Evolutionary conservation across 169 alveolate species (phyloP), one percentile per base, ranked within the genome.

Genomic region (Cryptosporidium bovis): DNA sequence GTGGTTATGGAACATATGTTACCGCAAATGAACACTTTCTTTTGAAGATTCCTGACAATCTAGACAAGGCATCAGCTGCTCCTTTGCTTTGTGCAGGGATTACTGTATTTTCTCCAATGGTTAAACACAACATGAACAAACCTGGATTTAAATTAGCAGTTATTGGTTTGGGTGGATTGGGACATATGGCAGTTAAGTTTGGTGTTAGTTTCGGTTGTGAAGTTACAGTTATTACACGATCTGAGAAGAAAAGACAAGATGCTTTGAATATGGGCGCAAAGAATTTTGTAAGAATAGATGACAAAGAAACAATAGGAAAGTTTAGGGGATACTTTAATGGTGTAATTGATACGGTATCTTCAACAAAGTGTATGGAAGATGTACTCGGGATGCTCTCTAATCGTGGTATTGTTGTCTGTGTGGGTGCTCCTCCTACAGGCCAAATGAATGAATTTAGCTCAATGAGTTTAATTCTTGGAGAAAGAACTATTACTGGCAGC

Each of bases 11-110:
- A 16, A 93, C 94, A 20, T 92, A 84, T 66, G 89, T 91, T 24
- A 91, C 93, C 55, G 91, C 91, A 6, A 90, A 91, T 18, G 93
- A 82, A 48, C 90, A 83, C 50, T 91, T 82, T 90, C 90, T 92
- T 53, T 91, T 90, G 64, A 67, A 77, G 24, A 65, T 95, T 51
- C 96, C 96, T 3, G 95, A 89, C 20, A 84, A 87, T 31, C 71
- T 92, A 58, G 82, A 90, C 34, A 44, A 84, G 29, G 90, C 87
- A 3, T 55, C 83, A 64, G 92, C 91, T 0, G 93, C 96, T 31
- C 97, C 96, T n/a, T 83, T 93, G 16, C 91, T 93, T 3, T 94
- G 97, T 82, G 97, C 96, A 15, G 96, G 96, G 1, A 90, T 93
- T 46, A 94, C 96, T 1, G 91, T 90, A 3, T 95, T 68, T 89